These are phyloP conservation scores for Candida wancherniae DNA, from an alignment of 805 yeast genomes.

Conservation along the genomic window DNA sequence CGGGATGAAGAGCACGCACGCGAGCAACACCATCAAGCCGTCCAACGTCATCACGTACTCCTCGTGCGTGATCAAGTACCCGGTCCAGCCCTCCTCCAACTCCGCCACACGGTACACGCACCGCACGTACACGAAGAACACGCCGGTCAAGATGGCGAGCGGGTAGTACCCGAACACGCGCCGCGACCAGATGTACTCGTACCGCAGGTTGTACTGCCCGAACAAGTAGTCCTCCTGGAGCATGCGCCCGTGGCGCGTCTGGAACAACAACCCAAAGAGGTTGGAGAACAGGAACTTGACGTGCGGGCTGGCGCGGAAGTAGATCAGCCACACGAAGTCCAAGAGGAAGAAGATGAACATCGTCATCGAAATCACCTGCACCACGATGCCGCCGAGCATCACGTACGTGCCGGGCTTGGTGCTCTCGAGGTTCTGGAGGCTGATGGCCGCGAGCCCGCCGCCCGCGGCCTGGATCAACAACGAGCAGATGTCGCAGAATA, in stretches of 20 bases:
- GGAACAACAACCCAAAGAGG: slow-evolving; percentile 19
- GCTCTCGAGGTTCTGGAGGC: slow-evolving; percentile 22
- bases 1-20: slow-evolving; percentile 33
- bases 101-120: slow-evolving; percentile 73
- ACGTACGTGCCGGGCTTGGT: slow-evolving; percentile 51
- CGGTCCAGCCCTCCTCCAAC: slow-evolving; percentile 67
- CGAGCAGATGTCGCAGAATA: slow-evolving; percentile 60
- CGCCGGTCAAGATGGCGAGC: slow-evolving; percentile 41
- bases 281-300: slow-evolving; percentile 23
- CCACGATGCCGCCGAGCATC: slow-evolving; percentile 74
- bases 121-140: slow-evolving; percentile 55
- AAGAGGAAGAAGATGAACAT: slow-evolving; percentile 50
- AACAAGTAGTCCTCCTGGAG: slow-evolving; percentile 19
- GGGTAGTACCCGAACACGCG: slow-evolving; percentile 41
- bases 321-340: slow-evolving; percentile 42
- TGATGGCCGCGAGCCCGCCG: slow-evolving; percentile 17
- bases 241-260: slow-evolving; percentile 17
- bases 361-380: slow-evolving; percentile 70
- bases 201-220: slow-evolving; percentile 31
- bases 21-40: slow-evolving; percentile 24
- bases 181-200: slow-evolving; percentile 29
- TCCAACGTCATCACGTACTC: slow-evolving; percentile 38
- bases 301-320: slow-evolving; percentile 22
- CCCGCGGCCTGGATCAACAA: slow-evolving; percentile 32
- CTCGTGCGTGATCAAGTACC: slow-evolving; percentile 50